Conservation (phyloP, 2,329 filamentous ascomycete species). For the Gnomoniopsis smithogilvyi region DNA sequence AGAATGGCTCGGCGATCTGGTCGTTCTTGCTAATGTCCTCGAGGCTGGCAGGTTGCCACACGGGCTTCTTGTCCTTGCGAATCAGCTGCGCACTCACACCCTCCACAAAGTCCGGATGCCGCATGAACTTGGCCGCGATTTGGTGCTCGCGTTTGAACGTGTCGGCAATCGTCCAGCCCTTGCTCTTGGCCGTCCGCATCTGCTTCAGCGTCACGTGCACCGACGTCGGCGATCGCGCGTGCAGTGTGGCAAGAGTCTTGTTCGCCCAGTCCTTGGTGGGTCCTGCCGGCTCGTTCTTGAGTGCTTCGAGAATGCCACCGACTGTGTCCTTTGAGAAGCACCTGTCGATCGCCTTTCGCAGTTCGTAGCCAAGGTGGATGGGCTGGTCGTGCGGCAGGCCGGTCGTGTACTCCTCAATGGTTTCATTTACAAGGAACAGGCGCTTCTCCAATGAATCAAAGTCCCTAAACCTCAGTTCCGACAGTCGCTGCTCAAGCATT, state of each 20-base stretch:
- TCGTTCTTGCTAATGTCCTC: slow-evolving; percentile 58
- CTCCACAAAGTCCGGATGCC: slow-evolving; percentile 84
- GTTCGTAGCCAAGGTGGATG: slow-evolving; percentile 62
- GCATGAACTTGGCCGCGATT: slow-evolving; percentile 87
- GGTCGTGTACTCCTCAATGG: slow-evolving; percentile 88
- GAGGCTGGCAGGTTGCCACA: slow-evolving; percentile 74
- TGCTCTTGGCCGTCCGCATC: slow-evolving; percentile 64
- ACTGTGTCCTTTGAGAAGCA: slow-evolving; percentile 70
- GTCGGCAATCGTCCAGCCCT: slow-evolving; percentile 75
- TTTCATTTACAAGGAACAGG: slow-evolving; percentile 72
- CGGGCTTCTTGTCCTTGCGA: slow-evolving; percentile 60
- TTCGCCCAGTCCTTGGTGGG: slow-evolving; percentile 70
- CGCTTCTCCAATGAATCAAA: slow-evolving; percentile 61
- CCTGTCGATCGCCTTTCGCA: slow-evolving; percentile 80
- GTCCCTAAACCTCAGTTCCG: slow-evolving; percentile 86
- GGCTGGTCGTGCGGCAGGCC: slow-evolving; percentile 75
- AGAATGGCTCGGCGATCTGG: slow-evolving; percentile 65
- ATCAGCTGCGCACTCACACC: slow-evolving; percentile 83
- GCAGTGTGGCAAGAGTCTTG: slow-evolving; percentile 71
- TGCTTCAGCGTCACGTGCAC: slow-evolving; percentile 82
- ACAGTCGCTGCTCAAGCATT: slow-evolving; percentile 77
- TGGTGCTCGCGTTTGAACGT: slow-evolving; percentile 83
- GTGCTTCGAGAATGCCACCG: slow-evolving; percentile 65
- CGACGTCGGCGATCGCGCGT: slow-evolving; percentile 77
- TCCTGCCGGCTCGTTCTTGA: slow-evolving; percentile 52